Evolutionary conservation across 176 grass and related monocot species (phyloP), one percentile per base, ranked within the genome.

Genomic region (Aegilops sharonensis): DNA sequence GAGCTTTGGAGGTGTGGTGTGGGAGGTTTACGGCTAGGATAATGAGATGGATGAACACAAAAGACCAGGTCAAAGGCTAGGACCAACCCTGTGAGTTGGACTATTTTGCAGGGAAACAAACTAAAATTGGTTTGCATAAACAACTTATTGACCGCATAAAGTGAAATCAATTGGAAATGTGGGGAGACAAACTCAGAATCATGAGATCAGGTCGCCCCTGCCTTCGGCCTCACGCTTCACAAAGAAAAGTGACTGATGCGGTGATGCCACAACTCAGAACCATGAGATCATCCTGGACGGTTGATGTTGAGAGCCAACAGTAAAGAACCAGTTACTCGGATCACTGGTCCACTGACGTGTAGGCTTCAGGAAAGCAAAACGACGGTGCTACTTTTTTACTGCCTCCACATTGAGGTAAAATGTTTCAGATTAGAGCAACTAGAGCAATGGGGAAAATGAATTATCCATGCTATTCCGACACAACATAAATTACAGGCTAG

Each of bases 401-500:
- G 1, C 59, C 21, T 43, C 45, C 18, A 52, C 66, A 39, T 11
- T 64, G 35, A 57, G 31, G 71, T 18, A 4, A 6, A 43, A 57
- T 13, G 45, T 47, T 47, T 6, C 81, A 50, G 60, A 27, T 80
- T 32, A 61, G 64, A 87, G 24, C 12, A 83, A 14, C 5, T 63
- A 83, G 29, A 57, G 65, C 64, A 73, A 54, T 17, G 23, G 8
- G 56, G 45, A 40, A 87, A 31, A 64, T 40, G 27, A 71, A 67
- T 54, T 31, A 83, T 73, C 45, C 73, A 54, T 32, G 54, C 70
- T 88, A 87, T 82, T 74, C 81, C 24, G 66, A 77, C 76, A 23
- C 59, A 73, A 50, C 29, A 84, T 37, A 82, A 87, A 73, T 72
- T 85, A 88, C 80, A 77, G 47, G 12, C 74, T 57, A 77, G 27